A percentile compares a stretch with the other conserved stretches of the same genome.
Evolutionary conservation across 257 asterid genomes (phyloP).

Genomic region (Avicennia marina): DNA sequence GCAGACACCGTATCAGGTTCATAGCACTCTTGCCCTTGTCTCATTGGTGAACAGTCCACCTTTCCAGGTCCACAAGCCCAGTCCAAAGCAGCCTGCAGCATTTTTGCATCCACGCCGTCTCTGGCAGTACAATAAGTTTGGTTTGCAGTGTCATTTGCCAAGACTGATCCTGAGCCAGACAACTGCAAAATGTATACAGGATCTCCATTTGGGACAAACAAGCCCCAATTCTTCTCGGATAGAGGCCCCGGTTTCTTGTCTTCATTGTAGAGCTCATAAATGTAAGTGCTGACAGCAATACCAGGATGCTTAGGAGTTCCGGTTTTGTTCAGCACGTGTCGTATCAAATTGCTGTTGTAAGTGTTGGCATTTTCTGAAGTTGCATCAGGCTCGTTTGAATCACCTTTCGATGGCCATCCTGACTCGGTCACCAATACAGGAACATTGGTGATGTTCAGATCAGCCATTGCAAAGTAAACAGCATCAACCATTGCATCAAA

Average conservation of each 20-base stretch:
- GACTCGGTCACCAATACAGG: slow-evolving; percentile 82
- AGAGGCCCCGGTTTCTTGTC: slow-evolving; percentile 55
- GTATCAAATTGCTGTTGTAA: slow-evolving; percentile 75
- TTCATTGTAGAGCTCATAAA: slow-evolving; percentile 88
- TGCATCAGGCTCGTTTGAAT: slow-evolving; percentile 74
- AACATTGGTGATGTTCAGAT: slow-evolving; percentile 72
- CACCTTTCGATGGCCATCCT: slow-evolving; percentile 93
- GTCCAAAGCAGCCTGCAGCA: slow-evolving; percentile 93
- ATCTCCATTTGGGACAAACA: slow-evolving; percentile 55
- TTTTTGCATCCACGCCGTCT: slow-evolving; percentile 63
- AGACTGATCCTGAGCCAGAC: slow-evolving; percentile 56
- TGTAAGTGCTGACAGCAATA: slow-evolving; percentile 57
- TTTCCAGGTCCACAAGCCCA: slow-evolving; percentile 97
- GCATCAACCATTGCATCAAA: slow-evolving; percentile 92
- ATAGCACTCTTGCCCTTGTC: slow-evolving; percentile 80
- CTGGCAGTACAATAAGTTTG: slow-evolving; percentile 70
- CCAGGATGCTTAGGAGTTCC: slow-evolving; percentile 91
- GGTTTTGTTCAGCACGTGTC: slow-evolving; percentile 59
- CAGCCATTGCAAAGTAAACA: slow-evolving; percentile 76
- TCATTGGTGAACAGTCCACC: slow-evolving; percentile 66
- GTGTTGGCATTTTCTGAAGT: slow-evolving; percentile 75
- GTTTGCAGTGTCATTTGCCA: slow-evolving; percentile 73
- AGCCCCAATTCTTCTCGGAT: slow-evolving; percentile 92
- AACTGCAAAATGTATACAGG: slow-evolving; percentile 63
- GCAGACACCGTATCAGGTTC: slow-evolving; percentile 76